A percentile compares a stretch with the other conserved stretches of the same genome.
Conservation (phyloP, 2,329 filamentous ascomycete species). For the Phialemoniopsis sp. region DNA sequence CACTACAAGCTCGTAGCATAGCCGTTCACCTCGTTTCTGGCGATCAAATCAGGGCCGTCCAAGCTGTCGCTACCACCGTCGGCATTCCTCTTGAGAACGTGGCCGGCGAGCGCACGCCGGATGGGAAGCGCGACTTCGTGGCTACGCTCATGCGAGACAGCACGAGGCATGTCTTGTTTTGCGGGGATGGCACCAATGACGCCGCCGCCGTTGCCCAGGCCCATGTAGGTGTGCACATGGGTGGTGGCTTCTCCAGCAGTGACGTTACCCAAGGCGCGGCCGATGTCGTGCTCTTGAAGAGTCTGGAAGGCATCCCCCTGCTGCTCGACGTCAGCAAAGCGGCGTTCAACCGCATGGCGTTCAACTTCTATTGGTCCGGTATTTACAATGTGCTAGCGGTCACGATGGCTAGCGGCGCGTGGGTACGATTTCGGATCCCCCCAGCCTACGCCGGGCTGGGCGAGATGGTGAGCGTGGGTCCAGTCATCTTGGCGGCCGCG, state of each 20-base stretch:
- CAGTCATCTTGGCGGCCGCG: slow-evolving; percentile 42
- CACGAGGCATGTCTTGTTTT: slow-evolving; percentile 42
- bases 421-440: slow-evolving; percentile 48
- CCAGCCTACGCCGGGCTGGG: slow-evolving; percentile 52
- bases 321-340: slow-evolving; percentile 42
- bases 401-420: slow-evolving; percentile 53
- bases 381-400: slow-evolving; percentile 61
- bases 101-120: slow-evolving; percentile 41
- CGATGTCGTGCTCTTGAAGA: slow-evolving; percentile 52
- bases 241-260: slow-evolving; percentile 29
- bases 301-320: slow-evolving; percentile 44
- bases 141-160: slow-evolving; percentile 22
- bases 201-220: slow-evolving; percentile 57
- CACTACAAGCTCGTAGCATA: slow-evolving; percentile 42
- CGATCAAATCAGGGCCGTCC: slow-evolving; percentile 34
- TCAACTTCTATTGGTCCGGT: slow-evolving; percentile 61
- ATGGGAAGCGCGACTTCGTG: slow-evolving; percentile 51
- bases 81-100: slow-evolving; percentile 27
- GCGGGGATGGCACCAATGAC: slow-evolving; percentile 63
- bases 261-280: slow-evolving; percentile 53
- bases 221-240: slow-evolving; percentile 56
- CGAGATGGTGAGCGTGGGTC: slow-evolving; percentile 61
- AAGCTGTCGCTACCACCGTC: slow-evolving; percentile 1
- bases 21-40: slow-evolving; percentile 52
- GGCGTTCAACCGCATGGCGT: slow-evolving; percentile 36